Base-by-base conservation (phyloP, 345 rosid species). In the Sapria himalayana region DNA sequence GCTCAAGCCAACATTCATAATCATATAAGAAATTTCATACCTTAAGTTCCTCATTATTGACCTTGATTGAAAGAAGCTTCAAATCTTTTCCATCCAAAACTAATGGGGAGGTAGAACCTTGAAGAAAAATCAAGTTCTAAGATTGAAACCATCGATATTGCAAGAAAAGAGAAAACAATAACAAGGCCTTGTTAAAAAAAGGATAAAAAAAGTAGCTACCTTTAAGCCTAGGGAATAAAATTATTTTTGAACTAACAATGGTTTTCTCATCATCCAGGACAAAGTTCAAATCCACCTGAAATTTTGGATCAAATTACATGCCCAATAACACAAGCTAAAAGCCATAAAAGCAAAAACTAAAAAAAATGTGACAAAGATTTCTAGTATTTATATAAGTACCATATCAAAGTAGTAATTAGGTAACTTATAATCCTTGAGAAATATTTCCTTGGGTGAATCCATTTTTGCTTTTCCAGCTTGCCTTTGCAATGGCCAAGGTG, bases 251-350 rank as follows among this genome's bases (percentile, higher is more conserved):
- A 51, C 72, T 65, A 56, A 84, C 99, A 55, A 67, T 63, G 17
- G 99, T 91, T 56, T 75, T 84, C 67, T 91, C 95, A 65, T 91
- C 99, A 16, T 82, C 99, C 44, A 91, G 61, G 22, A 61, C 52
- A 67, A 91, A 91, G 45, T 46, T 70, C 58, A 91, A 67, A 49
- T 80, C 85, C 69, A 84, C 81, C 99, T 84, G 64, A 51, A 61
- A 20, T 17, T 35, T 13, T 1, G 20, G n/a, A 41, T 46, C 13
- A 20, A 46, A 46, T 34, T 50, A n/a, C n/a, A 50, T 20, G 41
- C 20, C 41, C 2, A 29, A 29, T 7, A 48, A 37, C 20, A 53
- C 33, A 36, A 35, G 29, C n/a, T n/a, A 19, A 60, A 51, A 51
- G 49, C 23, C 29, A 48, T n/a, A 22, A 38, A 34, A 21, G 37